phyloP scores from a whole-genome alignment of 2,329 filamentous ascomycete species.

The Diplodia seriata region DNA sequence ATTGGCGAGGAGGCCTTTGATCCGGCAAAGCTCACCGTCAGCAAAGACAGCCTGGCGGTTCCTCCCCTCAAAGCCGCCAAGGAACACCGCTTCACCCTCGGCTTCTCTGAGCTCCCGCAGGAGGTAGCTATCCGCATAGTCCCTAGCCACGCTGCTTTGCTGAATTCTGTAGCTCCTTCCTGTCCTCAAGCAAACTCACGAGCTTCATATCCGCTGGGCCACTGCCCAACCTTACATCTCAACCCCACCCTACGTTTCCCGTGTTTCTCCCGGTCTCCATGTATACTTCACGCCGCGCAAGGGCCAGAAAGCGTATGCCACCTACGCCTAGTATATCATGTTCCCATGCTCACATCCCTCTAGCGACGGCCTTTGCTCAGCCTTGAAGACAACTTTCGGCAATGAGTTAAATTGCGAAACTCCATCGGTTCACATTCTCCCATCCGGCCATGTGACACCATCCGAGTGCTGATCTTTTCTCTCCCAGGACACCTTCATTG shows the following conservation, averaged over 20 bases:
- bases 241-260: slow-evolving; percentile 74
- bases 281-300: slow-evolving; percentile 72
- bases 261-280: slow-evolving; percentile 81
- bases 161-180: slow-evolving; percentile 59
- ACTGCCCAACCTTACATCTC: slow-evolving; percentile 63
- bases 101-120: slow-evolving; percentile 73
- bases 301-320: slow-evolving; percentile 36
- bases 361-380: slow-evolving; percentile 62
- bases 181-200: slow-evolving; percentile 68
- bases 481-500: slow-evolving; percentile 66
- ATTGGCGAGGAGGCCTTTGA: slow-evolving; percentile 62
- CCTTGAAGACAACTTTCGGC: slow-evolving; percentile 66
- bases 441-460: background rate
- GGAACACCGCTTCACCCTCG: slow-evolving; percentile 80
- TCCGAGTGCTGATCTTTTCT: slow-evolving; percentile 27
- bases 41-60: slow-evolving; percentile 61
- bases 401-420: slow-evolving; percentile 61
- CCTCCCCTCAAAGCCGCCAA: slow-evolving; percentile 70
- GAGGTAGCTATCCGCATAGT: slow-evolving; percentile 56
- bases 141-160: background rate
- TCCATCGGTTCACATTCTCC: slow-evolving; percentile 50
- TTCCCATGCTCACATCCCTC: background rate
- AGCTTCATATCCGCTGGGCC: slow-evolving; percentile 83
- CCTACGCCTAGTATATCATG: too few species aligned
- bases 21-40: slow-evolving; percentile 67